Evolutionary conservation across 2,329 filamentous ascomycete genomes (phyloP).

Genomic region (Teratosphaeriaceae sp.): DNA sequence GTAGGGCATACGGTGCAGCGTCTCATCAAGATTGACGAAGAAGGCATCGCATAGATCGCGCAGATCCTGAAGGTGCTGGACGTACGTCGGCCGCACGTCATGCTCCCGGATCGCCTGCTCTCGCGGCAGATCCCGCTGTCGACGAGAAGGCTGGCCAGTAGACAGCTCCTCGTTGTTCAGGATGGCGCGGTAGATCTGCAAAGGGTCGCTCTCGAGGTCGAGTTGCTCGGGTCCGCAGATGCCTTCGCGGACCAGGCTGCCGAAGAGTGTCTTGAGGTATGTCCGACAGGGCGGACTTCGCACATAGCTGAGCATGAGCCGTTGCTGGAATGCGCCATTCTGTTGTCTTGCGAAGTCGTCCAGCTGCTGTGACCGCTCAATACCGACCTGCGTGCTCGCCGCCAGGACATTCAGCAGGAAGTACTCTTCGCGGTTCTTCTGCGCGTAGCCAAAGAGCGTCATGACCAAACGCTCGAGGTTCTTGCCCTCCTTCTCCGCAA

Average conservation of each 20-base stretch:
- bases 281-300: conserved; percentile 88
- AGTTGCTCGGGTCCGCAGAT: conserved; percentile 87
- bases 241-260: conserved; percentile 79
- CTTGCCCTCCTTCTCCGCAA: conserved; percentile 86
- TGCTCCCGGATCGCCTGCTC: conserved; percentile 94
- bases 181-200: conserved; percentile 91
- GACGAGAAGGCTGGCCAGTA: conserved; percentile 74
- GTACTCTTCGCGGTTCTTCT: conserved; percentile 95
- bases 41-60: conserved; percentile 93
- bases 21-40: conserved; percentile 72
- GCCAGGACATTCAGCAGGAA: conserved; percentile 86
- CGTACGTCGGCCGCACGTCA: conserved; percentile 87
- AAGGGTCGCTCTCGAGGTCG: conserved; percentile 91
- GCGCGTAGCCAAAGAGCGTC: conserved; percentile 93
- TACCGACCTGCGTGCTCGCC: conserved; percentile 76
- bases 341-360: conserved; percentile 70
- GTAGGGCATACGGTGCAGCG: conserved; percentile 83
- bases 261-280: conserved; percentile 80
- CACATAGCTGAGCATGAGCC: conserved; percentile 78
- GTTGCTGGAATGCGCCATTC: conserved; percentile 89
- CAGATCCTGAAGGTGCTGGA: conserved; percentile 87
- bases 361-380: conserved; percentile 63
- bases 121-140: conserved; percentile 76
- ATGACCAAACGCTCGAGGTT: conserved; percentile 90
- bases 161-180: conserved; percentile 97